Evolutionary conservation across 257 asterid genomes (phyloP).

Genomic region (Solanum corneliomulleri): DNA sequence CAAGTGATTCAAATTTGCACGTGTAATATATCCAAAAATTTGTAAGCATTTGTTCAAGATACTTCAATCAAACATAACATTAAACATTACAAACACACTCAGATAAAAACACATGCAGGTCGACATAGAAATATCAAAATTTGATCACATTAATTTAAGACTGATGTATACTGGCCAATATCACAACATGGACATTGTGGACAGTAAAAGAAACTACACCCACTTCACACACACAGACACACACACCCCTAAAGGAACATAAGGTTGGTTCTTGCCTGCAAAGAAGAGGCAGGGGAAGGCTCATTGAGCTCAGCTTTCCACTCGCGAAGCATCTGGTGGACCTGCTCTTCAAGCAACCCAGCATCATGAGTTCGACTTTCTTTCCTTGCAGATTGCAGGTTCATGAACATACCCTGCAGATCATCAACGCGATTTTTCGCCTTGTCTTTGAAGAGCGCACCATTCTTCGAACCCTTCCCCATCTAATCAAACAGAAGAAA

Average conservation of each 20-base stretch:
- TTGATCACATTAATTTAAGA: not conserved
- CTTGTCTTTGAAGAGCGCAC: conserved; percentile 84
- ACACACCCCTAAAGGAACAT: not conserved
- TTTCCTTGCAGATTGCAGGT: conserved; percentile 83
- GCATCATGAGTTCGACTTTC: conserved; percentile 77
- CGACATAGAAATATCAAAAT: not conserved
- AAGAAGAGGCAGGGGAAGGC: conserved; percentile 95
- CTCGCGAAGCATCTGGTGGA: conserved; percentile 94
- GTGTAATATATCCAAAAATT: not conserved
- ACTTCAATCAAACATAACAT: not conserved
- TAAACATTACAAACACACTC: not conserved
- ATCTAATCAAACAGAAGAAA: conserved; percentile 22
- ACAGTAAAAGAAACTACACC: not conserved
- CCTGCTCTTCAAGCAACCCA: conserved; percentile 90
- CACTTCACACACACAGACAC: not conserved
- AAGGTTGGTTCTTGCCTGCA: conserved; percentile 43
- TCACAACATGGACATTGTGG: not conserved
- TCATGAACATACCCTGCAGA: conserved; percentile 82
- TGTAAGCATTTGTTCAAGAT: not conserved
- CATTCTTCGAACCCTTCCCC: conserved; percentile 77
- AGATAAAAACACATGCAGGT: not conserved
- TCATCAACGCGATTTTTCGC: conserved; percentile 94
- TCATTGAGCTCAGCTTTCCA: conserved; percentile 91
- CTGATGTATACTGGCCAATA: not conserved
- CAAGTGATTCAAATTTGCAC: not conserved